Evolutionary conservation across 108 stramenopile species (phyloP).

Genomic region (Thalassiosira profunda): DNA sequence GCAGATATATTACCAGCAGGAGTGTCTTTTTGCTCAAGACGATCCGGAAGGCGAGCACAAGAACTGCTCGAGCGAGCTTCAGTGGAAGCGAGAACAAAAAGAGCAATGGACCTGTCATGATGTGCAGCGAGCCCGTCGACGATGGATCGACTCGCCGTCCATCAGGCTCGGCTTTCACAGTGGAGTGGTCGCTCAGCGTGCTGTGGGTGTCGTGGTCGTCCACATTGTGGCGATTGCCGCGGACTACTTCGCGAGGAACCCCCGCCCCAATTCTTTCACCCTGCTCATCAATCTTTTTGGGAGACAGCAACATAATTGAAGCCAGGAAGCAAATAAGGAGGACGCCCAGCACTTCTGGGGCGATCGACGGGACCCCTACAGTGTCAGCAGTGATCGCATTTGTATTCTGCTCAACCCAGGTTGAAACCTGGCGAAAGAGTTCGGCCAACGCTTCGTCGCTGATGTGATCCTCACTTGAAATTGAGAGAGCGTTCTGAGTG

Average conservation of each 20-base stretch:
- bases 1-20: constrained; percentile 22
- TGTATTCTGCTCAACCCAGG: constrained; percentile 3
- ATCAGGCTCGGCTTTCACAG: constrained; percentile 1
- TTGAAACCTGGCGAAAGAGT: no score
- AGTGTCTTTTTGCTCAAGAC: constrained; percentile 13
- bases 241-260: neutral
- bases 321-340: constrained; percentile 19
- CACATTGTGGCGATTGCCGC: neutral
- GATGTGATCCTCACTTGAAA: neutral
- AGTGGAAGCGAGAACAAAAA: constrained; percentile 14
- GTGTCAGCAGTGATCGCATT: constrained; percentile 25
- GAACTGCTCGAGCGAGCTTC: constrained; percentile 1
- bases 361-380: constrained; percentile 26
- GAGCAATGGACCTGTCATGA: neutral
- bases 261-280: neutral
- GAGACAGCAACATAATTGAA: constrained; percentile 31
- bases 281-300: neutral
- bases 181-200: constrained; percentile 7
- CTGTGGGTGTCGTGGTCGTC: constrained; percentile 4
- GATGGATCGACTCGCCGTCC: neutral
- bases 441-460: no score
- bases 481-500: neutral
- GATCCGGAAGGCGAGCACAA: neutral
- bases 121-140: neutral
- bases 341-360: constrained; percentile 37